phyloP scores from a whole-genome alignment of 495 filamentous ascomycete genomes.

The Neohortaea acidophila region DNA sequence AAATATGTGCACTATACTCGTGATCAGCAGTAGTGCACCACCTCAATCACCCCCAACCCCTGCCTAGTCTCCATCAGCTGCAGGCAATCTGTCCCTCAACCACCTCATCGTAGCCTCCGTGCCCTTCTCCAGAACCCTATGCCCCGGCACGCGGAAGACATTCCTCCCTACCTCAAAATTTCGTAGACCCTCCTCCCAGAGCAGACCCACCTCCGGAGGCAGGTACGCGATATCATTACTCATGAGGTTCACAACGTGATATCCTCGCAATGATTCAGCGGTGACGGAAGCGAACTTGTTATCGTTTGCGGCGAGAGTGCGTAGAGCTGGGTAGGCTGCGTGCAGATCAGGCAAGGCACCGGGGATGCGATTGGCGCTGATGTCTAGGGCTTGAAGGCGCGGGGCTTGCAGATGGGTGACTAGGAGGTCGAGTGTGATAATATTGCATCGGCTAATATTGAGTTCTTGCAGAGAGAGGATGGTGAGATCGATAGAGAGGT shows the following conservation, averaged over 20 bases:
- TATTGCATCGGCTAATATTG: slow-evolving; percentile 51
- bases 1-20: no score
- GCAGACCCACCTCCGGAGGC: slow-evolving; percentile 60
- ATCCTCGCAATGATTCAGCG: slow-evolving; percentile 56
- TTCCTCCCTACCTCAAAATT: slow-evolving; percentile 61
- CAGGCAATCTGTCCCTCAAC: slow-evolving; percentile 61
- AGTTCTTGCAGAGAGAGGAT: slow-evolving; percentile 63
- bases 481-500: slow-evolving; percentile 43
- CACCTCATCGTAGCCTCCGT: slow-evolving; percentile 76
- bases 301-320: slow-evolving; percentile 52
- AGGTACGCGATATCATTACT: slow-evolving; percentile 70
- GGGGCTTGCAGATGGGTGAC: slow-evolving; percentile 51
- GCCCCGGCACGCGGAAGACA: slow-evolving; percentile 70
- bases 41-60: no score
- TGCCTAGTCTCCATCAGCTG: not conserved
- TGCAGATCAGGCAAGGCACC: slow-evolving; percentile 44
- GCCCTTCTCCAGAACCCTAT: slow-evolving; percentile 71
- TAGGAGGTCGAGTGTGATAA: slow-evolving; percentile 50
- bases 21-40: no score
- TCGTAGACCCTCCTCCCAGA: slow-evolving; percentile 38
- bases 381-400: slow-evolving; percentile 54
- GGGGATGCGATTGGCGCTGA: slow-evolving; percentile 63
- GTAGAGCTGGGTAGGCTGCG: slow-evolving; percentile 47
- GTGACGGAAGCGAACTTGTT: slow-evolving; percentile 55
- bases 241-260: slow-evolving; percentile 59